Evolutionary conservation across 495 filamentous ascomycete genomes (phyloP), one percentile per base, ranked within the genome.

Genomic region (Lophium mytilinum): DNA sequence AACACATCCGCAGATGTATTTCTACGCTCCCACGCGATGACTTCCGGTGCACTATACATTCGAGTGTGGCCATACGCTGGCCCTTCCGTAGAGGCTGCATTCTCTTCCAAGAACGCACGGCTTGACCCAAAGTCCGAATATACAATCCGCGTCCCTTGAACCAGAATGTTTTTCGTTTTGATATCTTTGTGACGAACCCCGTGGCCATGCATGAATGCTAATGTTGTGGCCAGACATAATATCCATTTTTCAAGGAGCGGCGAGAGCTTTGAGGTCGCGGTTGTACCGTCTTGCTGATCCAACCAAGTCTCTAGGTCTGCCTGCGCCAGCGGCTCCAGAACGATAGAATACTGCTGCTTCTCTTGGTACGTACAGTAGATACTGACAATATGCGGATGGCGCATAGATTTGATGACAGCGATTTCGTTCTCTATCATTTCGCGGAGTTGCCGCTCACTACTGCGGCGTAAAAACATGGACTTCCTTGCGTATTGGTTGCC

Each of bases 361-460:
- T 61, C 58, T 48, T 61, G 52, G 58, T 61, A 61, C 3, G 58
- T 61, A 53, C 36, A 61, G 53, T 52, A 56, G 34, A 61, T 42
- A 21, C 45, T 46, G 17, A 98, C 93, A 61, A 98, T 96, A 72
- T 97, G 95, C 17, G 90, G 88, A 63, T 97, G 93, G 60, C 86
- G 86, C n/a, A 98, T 82, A 11, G 88, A 88, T 55, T 89, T 89
- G 19, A 98, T 82, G 70, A 98, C 96, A 59, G 88, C 86, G 73
- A 97, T 95, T 65, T 97, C 93, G 63, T 93, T 86, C 36, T 90
- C 88, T 17, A 97, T 78, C 65, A 96, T 94, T 72, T 95, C 87
- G 49, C 86, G 81, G 69, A 61, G 21, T 10, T 53, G 58, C 11
- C 30, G 42, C 34, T 61, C 46, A 36, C 47, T 61, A 49, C 52